Conservation (phyloP, 2,329 filamentous ascomycete genomes). For the Pyricularia grisea region DNA sequence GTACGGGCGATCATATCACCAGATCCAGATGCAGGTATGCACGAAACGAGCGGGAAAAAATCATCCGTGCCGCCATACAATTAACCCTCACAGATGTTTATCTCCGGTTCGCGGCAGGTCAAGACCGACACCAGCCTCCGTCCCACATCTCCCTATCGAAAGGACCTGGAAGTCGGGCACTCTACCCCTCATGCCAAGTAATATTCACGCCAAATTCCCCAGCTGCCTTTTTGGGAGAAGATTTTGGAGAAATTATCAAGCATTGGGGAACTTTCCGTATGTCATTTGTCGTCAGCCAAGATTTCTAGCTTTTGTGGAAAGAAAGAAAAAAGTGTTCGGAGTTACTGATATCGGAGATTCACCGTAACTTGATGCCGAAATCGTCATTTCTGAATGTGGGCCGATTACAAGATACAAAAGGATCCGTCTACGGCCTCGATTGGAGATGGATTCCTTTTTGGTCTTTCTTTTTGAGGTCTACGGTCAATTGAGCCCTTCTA, state of each 20-base stretch:
- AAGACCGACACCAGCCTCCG: neutral
- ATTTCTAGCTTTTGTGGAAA: neutral
- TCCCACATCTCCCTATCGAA: neutral
- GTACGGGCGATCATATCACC: neutral
- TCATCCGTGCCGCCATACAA: neutral
- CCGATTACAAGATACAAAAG: neutral
- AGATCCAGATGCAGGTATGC: neutral
- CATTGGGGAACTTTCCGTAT: neutral
- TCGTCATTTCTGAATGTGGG: neutral
- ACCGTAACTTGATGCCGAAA: neutral
- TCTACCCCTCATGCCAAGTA: neutral
- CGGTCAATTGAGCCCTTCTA: neutral
- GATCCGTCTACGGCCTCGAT: neutral
- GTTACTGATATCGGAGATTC: neutral
- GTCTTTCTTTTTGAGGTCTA: neutral
- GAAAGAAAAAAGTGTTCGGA: neutral
- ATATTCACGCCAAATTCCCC: neutral
- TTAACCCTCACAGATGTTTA: neutral
- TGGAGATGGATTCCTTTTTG: neutral
- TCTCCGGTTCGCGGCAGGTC: neutral
- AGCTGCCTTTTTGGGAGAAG: neutral
- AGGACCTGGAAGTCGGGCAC: neutral
- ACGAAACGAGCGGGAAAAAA: neutral
- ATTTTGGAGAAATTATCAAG: neutral
- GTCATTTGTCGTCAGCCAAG: neutral